Evolutionary conservation across 1,139 yeast species (phyloP).

Genomic region (Yamadazyma blattariae): DNA sequence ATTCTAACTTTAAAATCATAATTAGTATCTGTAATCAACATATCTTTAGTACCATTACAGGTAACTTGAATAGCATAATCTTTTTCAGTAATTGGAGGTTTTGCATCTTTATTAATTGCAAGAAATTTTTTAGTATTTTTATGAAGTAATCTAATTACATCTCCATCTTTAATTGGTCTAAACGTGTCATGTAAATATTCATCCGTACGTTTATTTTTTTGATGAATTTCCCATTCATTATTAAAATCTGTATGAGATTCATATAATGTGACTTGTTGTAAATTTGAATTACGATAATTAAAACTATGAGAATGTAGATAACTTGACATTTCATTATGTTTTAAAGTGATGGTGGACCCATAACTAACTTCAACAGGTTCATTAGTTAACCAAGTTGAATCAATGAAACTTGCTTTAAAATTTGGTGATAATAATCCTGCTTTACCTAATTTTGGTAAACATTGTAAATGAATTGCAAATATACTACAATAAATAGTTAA

Average conservation of each 20-base stretch:
- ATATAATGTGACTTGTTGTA: conserved; percentile 69
- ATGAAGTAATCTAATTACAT: conserved; percentile 59
- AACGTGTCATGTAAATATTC: conserved; percentile 29
- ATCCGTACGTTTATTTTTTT: conserved; percentile 27
- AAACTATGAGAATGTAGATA: conserved; percentile 68
- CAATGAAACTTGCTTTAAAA: conserved; percentile 52
- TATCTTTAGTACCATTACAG: conserved; percentile 52
- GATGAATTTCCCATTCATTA: conserved; percentile 70
- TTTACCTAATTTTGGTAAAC: conserved; percentile 46
- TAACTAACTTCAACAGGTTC: conserved; percentile 52
- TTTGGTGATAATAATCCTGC: conserved; percentile 51
- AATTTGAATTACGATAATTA: conserved; percentile 53
- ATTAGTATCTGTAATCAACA: conserved; percentile 48
- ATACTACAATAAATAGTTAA: conserved; percentile 43
- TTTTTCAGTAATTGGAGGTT: conserved; percentile 79
- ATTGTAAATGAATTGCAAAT: conserved; percentile 49
- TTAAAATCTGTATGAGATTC: conserved; percentile 48
- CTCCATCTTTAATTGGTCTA: conserved; percentile 46
- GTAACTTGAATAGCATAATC: conserved; percentile 77
- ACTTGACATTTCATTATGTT: conserved; percentile 60
- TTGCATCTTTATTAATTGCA: conserved; percentile 48
- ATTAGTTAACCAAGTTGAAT: conserved; percentile 26
- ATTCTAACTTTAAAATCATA: conserved; percentile 52
- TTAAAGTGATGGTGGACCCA: conserved; percentile 66
- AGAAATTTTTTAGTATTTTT: conserved; percentile 56